These are phyloP conservation scores for Pyrenochaeta sp. DNA, from an alignment of 2,329 filamentous ascomycete species.

Conservation along the genomic window DNA sequence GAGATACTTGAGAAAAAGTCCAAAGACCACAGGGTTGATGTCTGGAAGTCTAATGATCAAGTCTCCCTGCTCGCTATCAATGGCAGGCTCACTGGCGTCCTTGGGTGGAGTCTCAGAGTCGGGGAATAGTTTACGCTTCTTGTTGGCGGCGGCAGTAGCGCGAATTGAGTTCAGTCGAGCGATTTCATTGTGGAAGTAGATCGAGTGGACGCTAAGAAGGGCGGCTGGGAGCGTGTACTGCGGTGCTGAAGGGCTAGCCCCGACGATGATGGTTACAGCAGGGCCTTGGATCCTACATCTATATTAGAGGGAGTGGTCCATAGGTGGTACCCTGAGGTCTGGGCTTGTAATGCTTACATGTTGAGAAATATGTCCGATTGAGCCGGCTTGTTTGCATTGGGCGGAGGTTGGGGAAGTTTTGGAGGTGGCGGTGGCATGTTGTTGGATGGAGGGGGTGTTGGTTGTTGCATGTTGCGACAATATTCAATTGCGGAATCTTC, in stretches of 20 bases:
- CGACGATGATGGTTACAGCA: slow-evolving; percentile 11
- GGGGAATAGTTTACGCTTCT: slow-evolving; percentile 19
- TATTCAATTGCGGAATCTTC: not conserved
- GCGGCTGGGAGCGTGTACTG: slow-evolving; percentile 15
- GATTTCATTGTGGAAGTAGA: slow-evolving; percentile 15
- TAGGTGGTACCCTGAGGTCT: not conserved
- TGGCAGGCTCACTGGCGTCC: too few relatives aligned
- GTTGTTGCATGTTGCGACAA: not conserved
- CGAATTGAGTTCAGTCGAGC: not conserved
- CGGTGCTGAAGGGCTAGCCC: not conserved
- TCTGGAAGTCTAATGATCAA: slow-evolving; percentile 7
- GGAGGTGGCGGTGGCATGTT: not conserved
- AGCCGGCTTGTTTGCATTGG: not conserved
- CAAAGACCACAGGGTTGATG: slow-evolving; percentile 22
- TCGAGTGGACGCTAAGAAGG: slow-evolving; percentile 17
- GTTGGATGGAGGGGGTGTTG: not conserved
- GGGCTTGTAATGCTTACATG: slow-evolving; percentile 3
- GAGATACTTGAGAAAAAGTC: slow-evolving; percentile 31
- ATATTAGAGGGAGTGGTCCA: not conserved
- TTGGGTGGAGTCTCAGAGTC: not conserved
- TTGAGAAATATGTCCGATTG: slow-evolving; percentile 11
- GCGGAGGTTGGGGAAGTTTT: not conserved
- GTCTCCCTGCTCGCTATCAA: not conserved
- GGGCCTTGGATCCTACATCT: slow-evolving; percentile 16
- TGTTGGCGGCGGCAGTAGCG: not conserved